A percentile compares a stretch with the other conserved stretches of the same genome.
Conservation (phyloP, 2,329 filamentous ascomycete genomes). For the Trichoderma oligosporum region DNA sequence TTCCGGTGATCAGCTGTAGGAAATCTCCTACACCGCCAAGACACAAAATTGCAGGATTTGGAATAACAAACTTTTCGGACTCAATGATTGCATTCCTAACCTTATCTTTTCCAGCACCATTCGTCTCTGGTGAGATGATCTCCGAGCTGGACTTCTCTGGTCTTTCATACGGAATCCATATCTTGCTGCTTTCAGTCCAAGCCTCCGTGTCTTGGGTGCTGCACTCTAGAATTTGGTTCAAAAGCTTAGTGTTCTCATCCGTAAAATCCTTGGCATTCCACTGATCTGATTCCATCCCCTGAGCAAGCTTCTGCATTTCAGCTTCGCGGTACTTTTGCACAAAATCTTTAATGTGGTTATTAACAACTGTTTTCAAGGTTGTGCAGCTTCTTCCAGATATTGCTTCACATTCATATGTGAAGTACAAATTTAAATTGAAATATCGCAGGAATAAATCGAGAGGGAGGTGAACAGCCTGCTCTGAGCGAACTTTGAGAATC, state of each 20-base stretch:
- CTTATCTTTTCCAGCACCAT: constrained; percentile 58
- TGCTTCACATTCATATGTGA: constrained; percentile 82
- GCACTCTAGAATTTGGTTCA: constrained; percentile 63
- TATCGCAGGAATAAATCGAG: constrained; percentile 72
- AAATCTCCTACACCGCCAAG: constrained; percentile 79
- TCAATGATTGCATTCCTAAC: constrained; percentile 73
- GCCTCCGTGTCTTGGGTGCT: constrained; percentile 66
- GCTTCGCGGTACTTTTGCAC: constrained; percentile 66
- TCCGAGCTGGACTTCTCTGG: constrained; percentile 34
- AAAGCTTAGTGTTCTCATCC: constrained; percentile 54
- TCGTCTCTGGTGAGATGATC: constrained; percentile 40
- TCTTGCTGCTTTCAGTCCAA: constrained; percentile 60
- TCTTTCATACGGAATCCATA: constrained; percentile 52
- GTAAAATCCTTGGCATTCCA: constrained; percentile 77
- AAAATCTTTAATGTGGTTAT: constrained; percentile 77
- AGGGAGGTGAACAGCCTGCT: constrained; percentile 66
- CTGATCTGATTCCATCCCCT: constrained; percentile 73
- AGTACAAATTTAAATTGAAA: constrained; percentile 76
- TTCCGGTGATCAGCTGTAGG: constrained; percentile 74
- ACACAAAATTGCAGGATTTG: constrained; percentile 76
- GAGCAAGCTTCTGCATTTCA: constrained; percentile 70
- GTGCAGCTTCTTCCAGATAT: constrained; percentile 76
- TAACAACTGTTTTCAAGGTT: constrained; percentile 72
- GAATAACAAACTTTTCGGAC: constrained; percentile 78
- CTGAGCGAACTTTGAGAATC: constrained; percentile 70